These are phyloP conservation scores for Perkinsus olseni DNA, from an alignment of 169 alveolate species.

Conservation along the genomic window DNA sequence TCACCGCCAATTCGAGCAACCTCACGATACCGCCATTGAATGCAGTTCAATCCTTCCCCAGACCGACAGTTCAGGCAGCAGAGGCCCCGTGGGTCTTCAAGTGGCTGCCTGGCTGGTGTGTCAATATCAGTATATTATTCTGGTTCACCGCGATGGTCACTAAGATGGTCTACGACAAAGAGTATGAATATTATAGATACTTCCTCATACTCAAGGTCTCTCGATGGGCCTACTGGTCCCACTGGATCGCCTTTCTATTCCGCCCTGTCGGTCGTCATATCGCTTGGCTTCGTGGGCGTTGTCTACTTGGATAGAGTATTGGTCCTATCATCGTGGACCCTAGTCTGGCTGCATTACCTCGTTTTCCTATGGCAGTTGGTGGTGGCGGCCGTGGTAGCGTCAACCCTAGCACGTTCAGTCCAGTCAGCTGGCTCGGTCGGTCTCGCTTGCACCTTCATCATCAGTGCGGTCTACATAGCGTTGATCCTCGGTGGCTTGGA, in stretches of 20 bases:
- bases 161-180: constrained; percentile 55
- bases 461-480: background rate
- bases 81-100: background rate
- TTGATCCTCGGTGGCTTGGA: background rate
- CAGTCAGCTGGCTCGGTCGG: background rate
- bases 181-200: constrained; percentile 52
- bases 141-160: background rate
- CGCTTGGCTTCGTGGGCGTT: constrained; percentile 13
- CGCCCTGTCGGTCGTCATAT: constrained; percentile 44
- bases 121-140: background rate
- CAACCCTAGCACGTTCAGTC: background rate
- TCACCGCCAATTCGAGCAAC: background rate
- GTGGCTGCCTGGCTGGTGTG: background rate
- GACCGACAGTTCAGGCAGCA: background rate
- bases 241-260: constrained; percentile 52
- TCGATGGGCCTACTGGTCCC: constrained; percentile 47
- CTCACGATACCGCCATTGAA: background rate
- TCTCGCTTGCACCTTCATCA: background rate
- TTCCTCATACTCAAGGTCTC: constrained; percentile 69
- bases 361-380: background rate
- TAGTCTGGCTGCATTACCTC: background rate
- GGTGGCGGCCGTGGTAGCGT: background rate
- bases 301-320: background rate
- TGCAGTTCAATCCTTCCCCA: background rate
- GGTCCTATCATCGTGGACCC: background rate